Conservation (phyloP, 169 alveolate species). For the Toxoplasma gondii region DNA sequence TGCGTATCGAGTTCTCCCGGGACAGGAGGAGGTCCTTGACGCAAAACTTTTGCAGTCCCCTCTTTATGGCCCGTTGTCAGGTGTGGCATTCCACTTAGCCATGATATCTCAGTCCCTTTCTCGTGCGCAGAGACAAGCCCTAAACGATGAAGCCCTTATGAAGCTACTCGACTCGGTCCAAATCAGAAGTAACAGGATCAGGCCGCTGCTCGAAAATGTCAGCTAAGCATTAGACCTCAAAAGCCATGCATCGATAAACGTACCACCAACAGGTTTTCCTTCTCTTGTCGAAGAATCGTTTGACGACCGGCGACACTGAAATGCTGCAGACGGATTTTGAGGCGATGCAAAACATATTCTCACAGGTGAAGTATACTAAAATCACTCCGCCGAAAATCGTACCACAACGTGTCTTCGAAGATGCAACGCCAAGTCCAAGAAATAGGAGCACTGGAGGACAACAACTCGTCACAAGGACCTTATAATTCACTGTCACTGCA, state of each 20-base stretch:
- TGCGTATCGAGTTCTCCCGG: background rate
- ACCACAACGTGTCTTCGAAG: background rate
- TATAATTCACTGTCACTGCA: background rate
- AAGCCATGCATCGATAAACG: background rate
- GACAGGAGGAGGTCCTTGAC: background rate
- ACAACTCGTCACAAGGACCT: background rate
- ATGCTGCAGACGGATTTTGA: background rate
- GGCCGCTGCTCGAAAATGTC: slow-evolving; percentile 12
- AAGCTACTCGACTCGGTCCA: background rate
- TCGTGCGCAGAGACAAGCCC: background rate
- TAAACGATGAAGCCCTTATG: background rate
- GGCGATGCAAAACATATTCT: background rate
- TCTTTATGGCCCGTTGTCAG: background rate
- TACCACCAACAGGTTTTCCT: background rate
- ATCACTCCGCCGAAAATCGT: no score
- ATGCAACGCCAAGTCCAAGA: background rate
- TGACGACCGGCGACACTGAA: background rate
- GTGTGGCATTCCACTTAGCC: background rate
- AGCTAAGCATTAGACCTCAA: background rate
- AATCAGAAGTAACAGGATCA: background rate
- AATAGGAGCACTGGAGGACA: slow-evolving; percentile 2
- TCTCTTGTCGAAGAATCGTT: background rate
- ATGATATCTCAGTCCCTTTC: background rate
- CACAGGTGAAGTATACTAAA: background rate
- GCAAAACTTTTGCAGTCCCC: background rate